Evolutionary conservation across 1,284 basidiomycete genomes (phyloP), one percentile per base, ranked within the genome.

Genomic region (Peniophora sp.): DNA sequence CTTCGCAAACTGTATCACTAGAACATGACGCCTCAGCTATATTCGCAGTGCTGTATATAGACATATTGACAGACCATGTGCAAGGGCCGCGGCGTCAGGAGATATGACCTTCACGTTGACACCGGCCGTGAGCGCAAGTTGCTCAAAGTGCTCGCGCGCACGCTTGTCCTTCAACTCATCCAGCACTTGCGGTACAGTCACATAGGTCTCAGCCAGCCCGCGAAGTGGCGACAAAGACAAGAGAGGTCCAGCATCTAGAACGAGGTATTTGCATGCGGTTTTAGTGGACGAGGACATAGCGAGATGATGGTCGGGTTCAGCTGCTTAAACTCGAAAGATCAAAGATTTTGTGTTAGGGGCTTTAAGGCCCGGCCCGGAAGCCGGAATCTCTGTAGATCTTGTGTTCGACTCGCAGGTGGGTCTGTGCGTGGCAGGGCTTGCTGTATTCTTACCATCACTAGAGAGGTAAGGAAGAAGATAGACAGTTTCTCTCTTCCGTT

Each of bases 221-320:
- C 90, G 78, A 18, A 97, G 75, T 1, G 93, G 91, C 0, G 89
- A 85, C 2, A 95, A 73, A 2, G 90, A 89, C 3, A 97, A 79
- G 1, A 97, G 73, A 1, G 95, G 93, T 2, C 92, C 93, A 0
- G 93, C 88, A 76, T 97, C 95, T 49, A 97, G 84, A 6, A 97
- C 85, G 10, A 97, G 78, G 56, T 80, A 81, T 66, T 81, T 85
- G 69, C 92, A 88, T 51, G 73, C 74, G 18, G 72, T 60, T 52
- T 62, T 60, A 24, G 63, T 51, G 2, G 56, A 52, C n/a, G 59
- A 58, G 47, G 55, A 49, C 23, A 45, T 45, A 24, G 43, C 39
- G 39, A 41, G 15, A n/a, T 32, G 27, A 32, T 32, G 27, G 27
- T 32, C 27, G 27, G 27, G 27, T 32, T 32, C 27, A 32, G 27